Percentiles rank a stretch among this genome's conserved stretches.
These are phyloP conservation scores for Ophidiomyces ophidiicola DNA, from an alignment of 2,329 filamentous ascomycete genomes.

Conservation along the genomic window DNA sequence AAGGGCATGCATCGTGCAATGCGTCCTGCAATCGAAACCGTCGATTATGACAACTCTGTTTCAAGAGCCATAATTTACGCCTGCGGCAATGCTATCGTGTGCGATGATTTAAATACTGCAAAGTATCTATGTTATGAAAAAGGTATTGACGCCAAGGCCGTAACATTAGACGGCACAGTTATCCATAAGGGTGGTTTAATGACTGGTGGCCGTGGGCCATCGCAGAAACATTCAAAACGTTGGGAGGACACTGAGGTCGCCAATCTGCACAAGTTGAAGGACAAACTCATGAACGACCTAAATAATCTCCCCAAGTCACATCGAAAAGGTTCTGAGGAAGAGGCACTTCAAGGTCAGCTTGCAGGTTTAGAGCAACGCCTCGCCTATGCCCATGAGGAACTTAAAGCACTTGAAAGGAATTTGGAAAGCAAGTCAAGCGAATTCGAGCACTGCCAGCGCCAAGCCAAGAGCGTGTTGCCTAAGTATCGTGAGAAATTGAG, in stretches of 20 bases:
- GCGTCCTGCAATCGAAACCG: conserved; percentile 85
- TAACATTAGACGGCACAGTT: conserved; percentile 87
- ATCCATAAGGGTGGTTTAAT: conserved; percentile 95
- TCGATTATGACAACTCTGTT: conserved; percentile 79
- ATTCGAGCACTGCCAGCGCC: conserved; percentile 56
- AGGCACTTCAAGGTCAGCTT: conserved; percentile 67
- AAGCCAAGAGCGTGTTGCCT: conserved; percentile 63
- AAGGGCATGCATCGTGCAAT: conserved; percentile 76
- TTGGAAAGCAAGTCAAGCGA: conserved; percentile 73
- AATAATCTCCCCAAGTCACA: conserved; percentile 67
- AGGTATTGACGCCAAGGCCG: conserved; percentile 79
- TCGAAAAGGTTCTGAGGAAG: conserved; percentile 63
- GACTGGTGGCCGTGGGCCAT: conserved; percentile 79
- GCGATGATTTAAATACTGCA: conserved; percentile 73
- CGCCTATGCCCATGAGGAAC: conserved; percentile 58
- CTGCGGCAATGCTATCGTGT: conserved; percentile 89
- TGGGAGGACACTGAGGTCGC: conserved; percentile 88
- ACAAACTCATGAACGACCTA: conserved; percentile 66
- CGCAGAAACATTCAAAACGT: conserved; percentile 61
- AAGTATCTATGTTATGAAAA: conserved; percentile 81
- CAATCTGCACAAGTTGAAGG: conserved; percentile 62
- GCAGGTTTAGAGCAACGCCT: conserved; percentile 67
- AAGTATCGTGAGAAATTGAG: conserved; percentile 62
- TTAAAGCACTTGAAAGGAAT: conserved; percentile 69
- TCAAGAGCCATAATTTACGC: conserved; percentile 91